A percentile compares a stretch with the other conserved stretches of the same genome.
These are phyloP conservation scores for Cyclaneusma minus DNA, from an alignment of 2,329 filamentous ascomycete genomes.

Conservation along the genomic window DNA sequence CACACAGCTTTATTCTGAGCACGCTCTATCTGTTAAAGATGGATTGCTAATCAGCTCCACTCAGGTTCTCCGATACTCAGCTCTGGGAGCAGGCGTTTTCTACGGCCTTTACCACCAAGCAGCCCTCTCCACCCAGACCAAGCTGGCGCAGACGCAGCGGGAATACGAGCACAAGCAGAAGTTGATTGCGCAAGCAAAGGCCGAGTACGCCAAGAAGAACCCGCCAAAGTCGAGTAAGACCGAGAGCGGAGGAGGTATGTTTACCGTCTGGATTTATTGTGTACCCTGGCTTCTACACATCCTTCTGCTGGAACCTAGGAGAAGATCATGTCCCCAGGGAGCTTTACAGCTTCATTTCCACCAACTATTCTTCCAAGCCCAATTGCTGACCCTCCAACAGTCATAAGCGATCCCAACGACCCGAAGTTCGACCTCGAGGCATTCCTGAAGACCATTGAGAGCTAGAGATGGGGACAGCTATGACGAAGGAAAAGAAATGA, in stretches of 20 bases:
- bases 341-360: too few species aligned
- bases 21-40: too few species aligned
- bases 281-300: too few species aligned
- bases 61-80: conserved; percentile 94
- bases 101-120: conserved; percentile 94
- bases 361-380: too few species aligned
- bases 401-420: conserved; percentile 63
- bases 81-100: conserved; percentile 78
- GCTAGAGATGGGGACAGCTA: too few species aligned
- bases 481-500: too few species aligned
- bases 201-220: conserved; percentile 73
- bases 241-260: conserved; percentile 22
- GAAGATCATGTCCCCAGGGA: too few species aligned
- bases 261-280: too few species aligned
- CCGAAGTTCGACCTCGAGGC: conserved; percentile 90
- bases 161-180: conserved; percentile 85
- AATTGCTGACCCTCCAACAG: conserved; percentile 23
- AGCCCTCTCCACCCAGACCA: conserved; percentile 57
- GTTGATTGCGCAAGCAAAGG: conserved; percentile 86
- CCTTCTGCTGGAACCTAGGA: too few species aligned
- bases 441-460: conserved; percentile 53
- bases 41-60: too few species aligned
- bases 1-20: too few species aligned
- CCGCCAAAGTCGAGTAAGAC: conserved; percentile 26
- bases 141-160: conserved; percentile 53